Percentiles rank a stretch among this genome's conserved stretches.
Conservation (phyloP, 805 yeast species). For the Candida berthetii region DNA sequence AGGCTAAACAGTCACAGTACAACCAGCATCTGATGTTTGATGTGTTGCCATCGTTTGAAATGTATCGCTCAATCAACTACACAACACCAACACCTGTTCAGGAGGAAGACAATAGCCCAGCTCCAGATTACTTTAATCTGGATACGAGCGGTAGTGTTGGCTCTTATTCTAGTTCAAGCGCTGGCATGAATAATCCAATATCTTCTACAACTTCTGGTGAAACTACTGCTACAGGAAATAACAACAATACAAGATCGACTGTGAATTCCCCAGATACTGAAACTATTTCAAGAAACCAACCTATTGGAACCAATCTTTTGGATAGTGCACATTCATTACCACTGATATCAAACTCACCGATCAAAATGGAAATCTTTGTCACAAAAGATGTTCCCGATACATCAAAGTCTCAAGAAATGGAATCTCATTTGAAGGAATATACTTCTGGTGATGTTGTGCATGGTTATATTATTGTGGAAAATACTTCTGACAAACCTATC, state of each 20-base stretch:
- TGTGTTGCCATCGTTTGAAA: conserved; percentile 62
- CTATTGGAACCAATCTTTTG: conserved; percentile 36
- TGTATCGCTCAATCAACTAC: conserved; percentile 45
- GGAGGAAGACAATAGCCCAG: conserved; percentile 22
- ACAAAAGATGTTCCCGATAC: conserved; percentile 47
- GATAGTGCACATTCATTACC: conserved; percentile 48
- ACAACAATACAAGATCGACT: too few species aligned
- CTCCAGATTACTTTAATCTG: conserved; percentile 26
- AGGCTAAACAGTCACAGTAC: background rate
- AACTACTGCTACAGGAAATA: background rate
- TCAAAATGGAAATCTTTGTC: conserved; percentile 42
- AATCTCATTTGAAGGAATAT: conserved; percentile 34
- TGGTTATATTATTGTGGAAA: conserved; percentile 42
- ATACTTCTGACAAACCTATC: conserved; percentile 31
- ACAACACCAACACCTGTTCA: conserved; percentile 31
- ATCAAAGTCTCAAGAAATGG: conserved; percentile 33
- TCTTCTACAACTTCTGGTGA: background rate
- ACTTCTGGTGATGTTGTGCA: conserved; percentile 49
- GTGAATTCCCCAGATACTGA: too few species aligned
- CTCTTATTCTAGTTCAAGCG: too few species aligned
- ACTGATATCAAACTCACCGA: conserved; percentile 22
- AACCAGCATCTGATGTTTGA: conserved; percentile 30
- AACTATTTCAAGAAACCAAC: too few species aligned
- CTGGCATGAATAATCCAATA: background rate
- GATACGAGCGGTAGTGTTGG: too few species aligned